Evolutionary conservation across 768 basidiomycete species (phyloP), one percentile per base, ranked within the genome.

Genomic region (Termitomyces sp.): DNA sequence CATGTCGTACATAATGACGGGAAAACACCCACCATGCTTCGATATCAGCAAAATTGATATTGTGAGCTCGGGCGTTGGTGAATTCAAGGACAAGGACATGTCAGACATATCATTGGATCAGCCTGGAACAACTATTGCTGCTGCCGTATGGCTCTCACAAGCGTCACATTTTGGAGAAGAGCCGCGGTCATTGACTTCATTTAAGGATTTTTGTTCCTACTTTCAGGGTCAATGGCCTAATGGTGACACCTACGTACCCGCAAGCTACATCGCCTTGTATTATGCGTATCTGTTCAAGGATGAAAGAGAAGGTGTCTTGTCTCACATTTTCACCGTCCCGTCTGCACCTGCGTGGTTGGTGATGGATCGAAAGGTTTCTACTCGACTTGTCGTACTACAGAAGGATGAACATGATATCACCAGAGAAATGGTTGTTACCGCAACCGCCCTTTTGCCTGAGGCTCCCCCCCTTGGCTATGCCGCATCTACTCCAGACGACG

Each of bases 201-300:
- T 57, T 18, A n/a, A 57, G 10, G 14, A 32, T 6, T 57, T 57
- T 33, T 57, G 48, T 16, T 50, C 30, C 13, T 49, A 41, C 12
- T 23, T 46, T 35, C 40, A 58, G 20, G 4, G 16, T 46, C 41
- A 6, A 8, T 58, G 50, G 49, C 41, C 57, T 2, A 51, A 51
- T 30, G 57, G 57, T 10, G 57, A 35, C 6, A 43, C 41, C 3
- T 58, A 58, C n/a, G 38, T 40, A 7, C 23, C 57, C 13, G 57
- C 30, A 18, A 40, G 57, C 16, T 58, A 51, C n/a, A 10, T 58
- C 41, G 57, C 57, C n/a, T 36, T 41, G n/a, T 58, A 43, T 32
- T 20, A 51, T 13, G 50, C 57, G 2, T 50, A 44, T 33, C 41
- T 28, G 16, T 51, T 58, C 30, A 43, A 23, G 14, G 41, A 33